phyloP scores from a whole-genome alignment of 2,329 filamentous ascomycete species.

The Arthroderma sp. region DNA sequence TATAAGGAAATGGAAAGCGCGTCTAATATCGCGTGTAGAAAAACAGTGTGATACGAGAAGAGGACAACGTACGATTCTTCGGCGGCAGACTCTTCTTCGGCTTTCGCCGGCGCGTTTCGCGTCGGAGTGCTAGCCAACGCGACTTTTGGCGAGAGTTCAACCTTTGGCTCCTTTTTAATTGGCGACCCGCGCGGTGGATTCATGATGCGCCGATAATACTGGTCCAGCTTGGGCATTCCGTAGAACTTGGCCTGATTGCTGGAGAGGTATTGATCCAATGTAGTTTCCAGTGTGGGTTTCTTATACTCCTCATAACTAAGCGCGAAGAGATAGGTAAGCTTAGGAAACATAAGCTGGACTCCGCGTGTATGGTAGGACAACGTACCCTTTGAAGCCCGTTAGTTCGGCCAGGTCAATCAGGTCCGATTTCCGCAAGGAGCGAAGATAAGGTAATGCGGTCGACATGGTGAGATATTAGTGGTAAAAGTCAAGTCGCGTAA shows the following conservation, averaged over 20 bases:
- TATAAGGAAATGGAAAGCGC: slow-evolving; percentile 1
- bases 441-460: slow-evolving; percentile 56
- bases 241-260: slow-evolving; percentile 54
- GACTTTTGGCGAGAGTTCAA: slow-evolving; percentile 23
- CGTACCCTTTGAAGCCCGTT: slow-evolving; percentile 61
- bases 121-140: too few species aligned
- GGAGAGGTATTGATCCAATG: slow-evolving; percentile 60
- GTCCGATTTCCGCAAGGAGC: slow-evolving; percentile 69
- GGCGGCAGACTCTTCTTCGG: slow-evolving; percentile 23
- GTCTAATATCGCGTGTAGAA: neutral
- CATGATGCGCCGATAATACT: slow-evolving; percentile 54
- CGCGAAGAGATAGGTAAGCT: slow-evolving; percentile 1
- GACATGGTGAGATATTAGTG: slow-evolving; percentile 41
- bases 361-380: slow-evolving; percentile 13
- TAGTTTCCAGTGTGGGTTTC: slow-evolving; percentile 66
- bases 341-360: neutral
- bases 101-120: slow-evolving; percentile 19
- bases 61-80: slow-evolving; percentile 12
- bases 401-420: slow-evolving; percentile 60
- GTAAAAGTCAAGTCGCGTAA: slow-evolving; percentile 31
- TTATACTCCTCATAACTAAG: slow-evolving; percentile 55
- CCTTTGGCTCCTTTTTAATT: slow-evolving; percentile 34
- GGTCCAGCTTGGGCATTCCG: slow-evolving; percentile 50
- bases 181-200: slow-evolving; percentile 33
- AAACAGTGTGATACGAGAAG: neutral